A percentile compares a stretch with the other conserved stretches of the same genome.
Evolutionary conservation across 805 yeast genomes (phyloP).

Genomic region (Clavispora fructus): DNA sequence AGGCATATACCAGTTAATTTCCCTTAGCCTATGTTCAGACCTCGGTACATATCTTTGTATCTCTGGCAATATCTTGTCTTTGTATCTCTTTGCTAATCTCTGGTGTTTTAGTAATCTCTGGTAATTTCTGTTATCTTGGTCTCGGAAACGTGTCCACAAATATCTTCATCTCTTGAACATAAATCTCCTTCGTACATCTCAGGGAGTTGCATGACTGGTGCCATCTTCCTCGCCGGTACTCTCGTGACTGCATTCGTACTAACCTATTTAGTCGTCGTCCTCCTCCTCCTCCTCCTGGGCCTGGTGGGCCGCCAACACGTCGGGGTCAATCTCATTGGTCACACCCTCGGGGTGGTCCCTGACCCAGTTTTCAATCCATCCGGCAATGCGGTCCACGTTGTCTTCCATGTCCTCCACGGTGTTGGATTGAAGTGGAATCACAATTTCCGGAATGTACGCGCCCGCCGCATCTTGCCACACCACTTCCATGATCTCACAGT

Average conservation of each 20-base stretch:
- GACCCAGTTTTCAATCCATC: constrained; percentile 77
- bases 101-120: too few relatives aligned
- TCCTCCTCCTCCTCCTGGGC: constrained; percentile 8
- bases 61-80: too few relatives aligned
- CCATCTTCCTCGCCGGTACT: neutral
- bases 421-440: constrained; percentile 75
- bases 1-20: too few relatives aligned
- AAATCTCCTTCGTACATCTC: too few relatives aligned
- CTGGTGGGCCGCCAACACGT: constrained; percentile 8
- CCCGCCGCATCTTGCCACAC: constrained; percentile 83
- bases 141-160: too few relatives aligned
- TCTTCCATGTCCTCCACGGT: constrained; percentile 69
- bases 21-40: too few relatives aligned
- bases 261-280: neutral
- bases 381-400: constrained; percentile 70
- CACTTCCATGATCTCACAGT: constrained; percentile 96
- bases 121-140: too few relatives aligned
- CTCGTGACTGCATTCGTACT: neutral
- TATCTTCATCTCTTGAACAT: too few relatives aligned
- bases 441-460: constrained; percentile 70
- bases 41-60: too few relatives aligned
- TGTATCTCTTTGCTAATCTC: too few relatives aligned
- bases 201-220: too few relatives aligned
- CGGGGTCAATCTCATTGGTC: constrained; percentile 39
- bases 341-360: constrained; percentile 53